Evolutionary conservation across 75 land plant species (phyloP).

Genomic region (Selaginella moellendorffii): DNA sequence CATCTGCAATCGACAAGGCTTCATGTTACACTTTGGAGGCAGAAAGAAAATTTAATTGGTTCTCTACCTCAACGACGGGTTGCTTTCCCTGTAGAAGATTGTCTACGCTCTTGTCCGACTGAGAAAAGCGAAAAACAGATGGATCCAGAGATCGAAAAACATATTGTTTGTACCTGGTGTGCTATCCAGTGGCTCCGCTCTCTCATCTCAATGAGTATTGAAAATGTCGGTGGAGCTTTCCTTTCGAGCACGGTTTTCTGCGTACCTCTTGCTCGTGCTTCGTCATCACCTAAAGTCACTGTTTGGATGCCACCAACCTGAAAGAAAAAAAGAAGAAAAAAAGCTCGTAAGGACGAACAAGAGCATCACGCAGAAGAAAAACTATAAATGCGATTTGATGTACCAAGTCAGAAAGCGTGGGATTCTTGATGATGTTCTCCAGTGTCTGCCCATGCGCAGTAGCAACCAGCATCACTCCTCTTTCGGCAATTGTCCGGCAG

Average conservation of each 20-base stretch:
- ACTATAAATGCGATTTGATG: not conserved
- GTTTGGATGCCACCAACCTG: slow-evolving; percentile 64
- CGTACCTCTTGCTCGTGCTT: slow-evolving; percentile 54
- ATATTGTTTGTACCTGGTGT: slow-evolving; percentile 39
- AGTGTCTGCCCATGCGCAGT: slow-evolving; percentile 42
- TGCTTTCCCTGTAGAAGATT: slow-evolving; percentile 40
- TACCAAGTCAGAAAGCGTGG: slow-evolving; percentile 52
- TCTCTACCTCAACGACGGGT: slow-evolving; percentile 55
- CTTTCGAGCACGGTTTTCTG: slow-evolving; percentile 63
- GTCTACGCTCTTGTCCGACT: slow-evolving; percentile 80
- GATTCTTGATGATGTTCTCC: slow-evolving; percentile 57
- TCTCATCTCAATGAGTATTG: slow-evolving; percentile 61
- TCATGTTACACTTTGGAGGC: not conserved
- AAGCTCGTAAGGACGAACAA: no score
- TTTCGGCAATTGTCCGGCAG: slow-evolving; percentile 63
- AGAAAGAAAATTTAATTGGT: not conserved
- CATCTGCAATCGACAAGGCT: slow-evolving; percentile 22
- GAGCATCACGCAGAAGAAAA: not conserved
- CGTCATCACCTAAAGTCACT: slow-evolving; percentile 57
- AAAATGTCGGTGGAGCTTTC: slow-evolving; percentile 55
- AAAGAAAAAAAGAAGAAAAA: not conserved
- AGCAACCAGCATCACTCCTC: slow-evolving; percentile 63
- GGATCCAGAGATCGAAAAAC: not conserved
- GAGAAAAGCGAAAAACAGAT: slow-evolving; percentile 6
- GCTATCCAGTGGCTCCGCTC: slow-evolving; percentile 62